These are phyloP conservation scores for Monotropa hypopitys DNA, from an alignment of 179 eudicot genomes.

Conservation along the genomic window DNA sequence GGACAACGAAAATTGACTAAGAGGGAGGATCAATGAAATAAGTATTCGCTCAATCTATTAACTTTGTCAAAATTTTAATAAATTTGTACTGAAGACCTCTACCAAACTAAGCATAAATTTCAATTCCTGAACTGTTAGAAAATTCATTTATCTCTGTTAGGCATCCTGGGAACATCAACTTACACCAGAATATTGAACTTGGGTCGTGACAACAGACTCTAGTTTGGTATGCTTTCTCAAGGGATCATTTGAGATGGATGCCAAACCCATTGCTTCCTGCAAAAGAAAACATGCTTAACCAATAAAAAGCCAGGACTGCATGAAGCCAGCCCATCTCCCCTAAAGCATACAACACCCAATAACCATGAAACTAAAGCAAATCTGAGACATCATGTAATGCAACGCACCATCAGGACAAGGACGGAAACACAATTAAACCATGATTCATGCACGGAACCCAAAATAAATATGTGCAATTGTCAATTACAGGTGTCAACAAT, in stretches of 20 bases:
- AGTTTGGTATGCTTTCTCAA: slow-evolving; percentile 38
- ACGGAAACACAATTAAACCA: background rate
- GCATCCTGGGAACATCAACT: slow-evolving; percentile 19
- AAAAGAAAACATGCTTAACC: background rate
- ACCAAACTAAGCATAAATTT: background rate
- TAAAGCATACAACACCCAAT: background rate
- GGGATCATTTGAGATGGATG: slow-evolving; percentile 17
- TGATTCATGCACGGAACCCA: background rate
- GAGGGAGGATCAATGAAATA: background rate
- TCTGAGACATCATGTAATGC: background rate
- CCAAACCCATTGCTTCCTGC: slow-evolving; percentile 36
- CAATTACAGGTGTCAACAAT: background rate
- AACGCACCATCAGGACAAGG: background rate
- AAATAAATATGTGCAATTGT: background rate
- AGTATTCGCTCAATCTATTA: background rate
- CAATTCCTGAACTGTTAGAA: background rate
- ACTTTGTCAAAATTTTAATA: background rate
- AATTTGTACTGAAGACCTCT: background rate
- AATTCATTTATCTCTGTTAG: background rate
- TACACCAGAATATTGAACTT: slow-evolving; percentile 25
- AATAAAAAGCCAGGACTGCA: slow-evolving; percentile 3
- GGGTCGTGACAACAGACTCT: slow-evolving; percentile 14
- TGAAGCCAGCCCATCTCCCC: slow-evolving; percentile 9
- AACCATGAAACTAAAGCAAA: background rate
- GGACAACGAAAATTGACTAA: background rate